These are phyloP conservation scores for Pisolithus orientalis DNA, from an alignment of 768 basidiomycete genomes.

Conservation along the genomic window DNA sequence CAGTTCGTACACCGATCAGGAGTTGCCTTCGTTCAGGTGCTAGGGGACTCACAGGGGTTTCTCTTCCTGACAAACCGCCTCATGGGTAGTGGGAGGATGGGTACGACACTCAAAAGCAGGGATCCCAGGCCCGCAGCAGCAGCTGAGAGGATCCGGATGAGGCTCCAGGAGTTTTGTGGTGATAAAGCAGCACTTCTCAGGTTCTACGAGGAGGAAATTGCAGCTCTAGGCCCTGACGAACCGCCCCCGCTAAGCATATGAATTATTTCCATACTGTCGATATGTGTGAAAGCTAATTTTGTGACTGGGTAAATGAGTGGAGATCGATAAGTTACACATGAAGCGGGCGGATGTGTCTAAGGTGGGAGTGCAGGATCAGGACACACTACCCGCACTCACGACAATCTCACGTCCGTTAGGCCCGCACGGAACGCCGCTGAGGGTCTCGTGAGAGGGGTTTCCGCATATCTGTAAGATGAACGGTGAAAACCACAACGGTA, in stretches of 20 bases:
- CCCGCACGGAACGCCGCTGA: constrained; percentile 55
- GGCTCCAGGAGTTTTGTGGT: constrained; percentile 60
- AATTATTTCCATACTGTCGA: constrained; percentile 6
- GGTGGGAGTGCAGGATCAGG: constrained; percentile 15
- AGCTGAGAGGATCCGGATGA: constrained; percentile 56
- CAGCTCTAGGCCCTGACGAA: constrained; percentile 38
- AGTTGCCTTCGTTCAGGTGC: constrained; percentile 82
- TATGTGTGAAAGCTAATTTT: constrained; percentile 5
- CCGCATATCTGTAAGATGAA: constrained; percentile 47
- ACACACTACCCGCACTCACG: constrained; percentile 38
- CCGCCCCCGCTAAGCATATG: constrained; percentile 41
- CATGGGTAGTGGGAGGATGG: constrained; percentile 65
- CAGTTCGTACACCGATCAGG: constrained; percentile 93
- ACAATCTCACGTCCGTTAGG: constrained; percentile 71
- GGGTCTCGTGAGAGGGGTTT: constrained; percentile 65
- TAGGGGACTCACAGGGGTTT: constrained; percentile 75
- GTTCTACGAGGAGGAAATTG: constrained; percentile 74
- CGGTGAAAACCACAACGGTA: not conserved
- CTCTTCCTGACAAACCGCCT: constrained; percentile 86
- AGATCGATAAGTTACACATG: not conserved
- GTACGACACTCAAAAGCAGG: constrained; percentile 46
- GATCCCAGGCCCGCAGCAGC: constrained; percentile 48
- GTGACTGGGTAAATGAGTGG: not conserved
- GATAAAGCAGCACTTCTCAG: constrained; percentile 44
- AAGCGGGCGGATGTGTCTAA: constrained; percentile 1